Conservation (phyloP, 176 grass and related monocot genomes). For the Raddia guianensis region DNA sequence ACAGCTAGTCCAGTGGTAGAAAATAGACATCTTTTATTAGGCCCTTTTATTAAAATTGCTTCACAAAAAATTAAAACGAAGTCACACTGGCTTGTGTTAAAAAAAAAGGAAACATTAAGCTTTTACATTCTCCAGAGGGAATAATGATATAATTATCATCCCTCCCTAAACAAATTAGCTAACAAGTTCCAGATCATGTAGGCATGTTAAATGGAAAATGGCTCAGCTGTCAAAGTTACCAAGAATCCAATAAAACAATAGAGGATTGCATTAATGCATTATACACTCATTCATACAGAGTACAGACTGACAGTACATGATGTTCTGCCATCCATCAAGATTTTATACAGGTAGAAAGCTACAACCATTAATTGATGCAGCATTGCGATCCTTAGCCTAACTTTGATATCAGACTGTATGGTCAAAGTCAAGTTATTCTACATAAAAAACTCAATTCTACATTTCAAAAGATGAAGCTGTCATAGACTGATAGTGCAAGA, state of each 20-base stretch:
- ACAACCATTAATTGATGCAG: constrained; percentile 16
- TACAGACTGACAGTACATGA: not conserved
- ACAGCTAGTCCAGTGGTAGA: not conserved
- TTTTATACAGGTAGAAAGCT: constrained; percentile 1
- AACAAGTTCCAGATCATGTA: not conserved
- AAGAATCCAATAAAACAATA: not conserved
- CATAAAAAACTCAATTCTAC: not conserved
- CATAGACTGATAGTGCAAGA: not conserved
- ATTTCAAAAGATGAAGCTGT: not conserved
- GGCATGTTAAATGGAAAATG: not conserved
- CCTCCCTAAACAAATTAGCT: not conserved
- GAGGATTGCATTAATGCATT: not conserved
- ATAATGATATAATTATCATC: not conserved
- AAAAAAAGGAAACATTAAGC: not conserved
- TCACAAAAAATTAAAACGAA: not conserved
- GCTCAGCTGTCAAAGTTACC: not conserved
- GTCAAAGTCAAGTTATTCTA: not conserved
- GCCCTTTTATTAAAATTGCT: not conserved
- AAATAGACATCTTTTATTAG: not conserved
- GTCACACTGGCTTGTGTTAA: not conserved
- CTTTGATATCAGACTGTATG: not conserved
- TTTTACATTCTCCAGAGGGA: not conserved
- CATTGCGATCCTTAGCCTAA: not conserved
- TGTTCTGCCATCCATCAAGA: not conserved
- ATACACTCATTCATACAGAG: not conserved